Conservation (phyloP, 768 basidiomycete species). For the Rhodotorula sphaerocarpa region DNA sequence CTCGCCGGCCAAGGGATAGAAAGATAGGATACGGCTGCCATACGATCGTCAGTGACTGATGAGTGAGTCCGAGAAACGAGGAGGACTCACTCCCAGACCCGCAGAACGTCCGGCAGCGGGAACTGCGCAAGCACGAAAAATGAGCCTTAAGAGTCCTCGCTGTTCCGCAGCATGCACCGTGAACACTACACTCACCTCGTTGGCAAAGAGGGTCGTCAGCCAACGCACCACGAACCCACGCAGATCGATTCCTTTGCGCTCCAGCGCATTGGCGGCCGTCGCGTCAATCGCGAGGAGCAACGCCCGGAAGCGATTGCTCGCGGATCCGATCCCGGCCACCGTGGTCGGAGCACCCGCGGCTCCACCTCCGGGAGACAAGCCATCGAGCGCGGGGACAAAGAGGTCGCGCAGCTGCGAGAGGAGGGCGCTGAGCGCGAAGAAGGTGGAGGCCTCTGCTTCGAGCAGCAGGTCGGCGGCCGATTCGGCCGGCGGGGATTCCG, state of each 20-base stretch:
- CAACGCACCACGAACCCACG: conserved; percentile 22
- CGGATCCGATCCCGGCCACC: conserved; percentile 5
- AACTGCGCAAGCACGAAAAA: not conserved
- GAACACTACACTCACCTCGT: conserved; percentile 5
- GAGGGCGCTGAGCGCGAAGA: conserved; percentile 29
- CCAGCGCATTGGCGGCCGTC: conserved; percentile 13
- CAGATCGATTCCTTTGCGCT: conserved; percentile 19
- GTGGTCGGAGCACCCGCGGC: no score
- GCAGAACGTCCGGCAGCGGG: conserved; percentile 24
- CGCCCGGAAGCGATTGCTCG: conserved; percentile 15
- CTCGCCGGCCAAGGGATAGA: conserved; percentile 10
- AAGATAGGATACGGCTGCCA: conserved; percentile 24
- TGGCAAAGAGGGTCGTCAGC: conserved; percentile 31
- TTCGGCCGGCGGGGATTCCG: not conserved
- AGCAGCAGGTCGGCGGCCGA: not conserved
- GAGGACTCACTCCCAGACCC: conserved; percentile 28
- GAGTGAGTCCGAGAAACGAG: not conserved
- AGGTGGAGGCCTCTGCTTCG: conserved; percentile 12
- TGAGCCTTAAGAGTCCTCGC: no score
- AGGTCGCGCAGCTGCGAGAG: conserved; percentile 33
- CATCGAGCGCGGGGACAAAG: conserved; percentile 24
- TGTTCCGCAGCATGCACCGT: no score
- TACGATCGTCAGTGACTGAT: not conserved
- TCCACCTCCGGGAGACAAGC: not conserved
- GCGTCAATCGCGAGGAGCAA: conserved; percentile 29